Evolutionary conservation across 352 stramenopile species (phyloP).

Genomic region (Globisporangium acanthophoron): DNA sequence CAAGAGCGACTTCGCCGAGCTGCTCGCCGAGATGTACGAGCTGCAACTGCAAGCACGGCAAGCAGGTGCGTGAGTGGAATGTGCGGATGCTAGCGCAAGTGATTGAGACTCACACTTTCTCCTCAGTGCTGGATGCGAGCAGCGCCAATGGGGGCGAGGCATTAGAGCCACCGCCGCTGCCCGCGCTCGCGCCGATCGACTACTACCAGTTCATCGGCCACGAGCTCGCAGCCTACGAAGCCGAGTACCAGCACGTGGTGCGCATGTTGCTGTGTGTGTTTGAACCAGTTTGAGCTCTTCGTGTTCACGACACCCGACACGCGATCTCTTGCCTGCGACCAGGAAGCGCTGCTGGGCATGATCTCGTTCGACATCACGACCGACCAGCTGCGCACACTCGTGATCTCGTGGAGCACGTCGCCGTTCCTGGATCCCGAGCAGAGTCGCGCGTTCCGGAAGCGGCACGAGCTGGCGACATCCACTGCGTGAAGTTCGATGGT

Average conservation of each 20-base stretch:
- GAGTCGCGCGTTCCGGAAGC: constrained; percentile 42
- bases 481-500: not conserved
- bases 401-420: constrained; percentile 79
- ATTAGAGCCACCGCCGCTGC: constrained; percentile 3
- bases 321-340: not conserved
- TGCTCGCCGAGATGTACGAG: constrained; percentile 58
- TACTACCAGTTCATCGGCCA: constrained; percentile 71
- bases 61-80: constrained; percentile 20
- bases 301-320: no score
- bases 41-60: constrained; percentile 32
- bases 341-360: constrained; percentile 60
- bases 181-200: constrained; percentile 37
- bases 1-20: constrained; percentile 31
- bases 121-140: constrained; percentile 8
- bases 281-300: not conserved
- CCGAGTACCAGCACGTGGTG: constrained; percentile 81
- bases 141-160: not conserved
- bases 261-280: constrained; percentile 10
- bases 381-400: constrained; percentile 65
- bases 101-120: not conserved
- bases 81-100: not conserved
- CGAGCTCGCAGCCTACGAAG: constrained; percentile 65
- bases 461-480: constrained; percentile 11
- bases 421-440: constrained; percentile 60
- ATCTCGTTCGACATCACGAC: constrained; percentile 69